Percentiles rank a stretch among this genome's conserved stretches.
Evolutionary conservation across 306 rosid species (phyloP).

Genomic region (Clitoria ternatea): DNA sequence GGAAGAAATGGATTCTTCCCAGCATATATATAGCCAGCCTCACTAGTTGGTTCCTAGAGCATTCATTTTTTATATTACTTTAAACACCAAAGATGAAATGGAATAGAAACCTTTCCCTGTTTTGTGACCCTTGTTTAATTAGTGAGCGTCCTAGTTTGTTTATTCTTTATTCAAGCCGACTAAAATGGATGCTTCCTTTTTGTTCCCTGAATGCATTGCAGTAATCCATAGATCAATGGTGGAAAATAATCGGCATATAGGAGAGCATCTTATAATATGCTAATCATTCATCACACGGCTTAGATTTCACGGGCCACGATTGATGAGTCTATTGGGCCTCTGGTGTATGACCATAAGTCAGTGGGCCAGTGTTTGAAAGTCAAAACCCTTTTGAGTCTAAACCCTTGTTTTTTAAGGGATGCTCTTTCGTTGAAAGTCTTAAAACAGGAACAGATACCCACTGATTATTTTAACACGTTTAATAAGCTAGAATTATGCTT

Average conservation of each 20-base stretch:
- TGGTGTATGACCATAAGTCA: background rate
- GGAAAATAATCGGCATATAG: background rate
- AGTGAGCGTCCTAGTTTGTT: background rate
- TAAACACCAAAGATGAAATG: background rate
- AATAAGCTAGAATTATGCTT: background rate
- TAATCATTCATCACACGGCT: background rate
- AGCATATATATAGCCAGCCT: slow-evolving; percentile 20
- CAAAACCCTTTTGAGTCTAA: background rate
- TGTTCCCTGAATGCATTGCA: background rate
- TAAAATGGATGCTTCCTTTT: slow-evolving; percentile 19
- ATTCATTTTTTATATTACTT: background rate
- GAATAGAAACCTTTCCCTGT: slow-evolving; percentile 20
- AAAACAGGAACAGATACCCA: slow-evolving; percentile 9
- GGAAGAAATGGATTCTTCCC: background rate
- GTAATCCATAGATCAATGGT: background rate
- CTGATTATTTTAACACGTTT: background rate
- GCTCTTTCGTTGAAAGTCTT: background rate
- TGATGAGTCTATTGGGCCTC: background rate
- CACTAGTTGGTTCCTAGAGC: slow-evolving; percentile 3
- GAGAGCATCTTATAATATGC: background rate
- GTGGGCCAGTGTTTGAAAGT: slow-evolving; percentile 4
- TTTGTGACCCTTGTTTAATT: slow-evolving; percentile 9
- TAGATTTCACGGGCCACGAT: background rate
- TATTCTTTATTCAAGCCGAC: slow-evolving; percentile 11
- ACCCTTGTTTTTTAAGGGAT: background rate